A percentile compares a stretch with the other conserved stretches of the same genome.
These are phyloP conservation scores for Sphaerobolus stellatus DNA, from an alignment of 1,284 basidiomycete genomes.

Conservation along the genomic window DNA sequence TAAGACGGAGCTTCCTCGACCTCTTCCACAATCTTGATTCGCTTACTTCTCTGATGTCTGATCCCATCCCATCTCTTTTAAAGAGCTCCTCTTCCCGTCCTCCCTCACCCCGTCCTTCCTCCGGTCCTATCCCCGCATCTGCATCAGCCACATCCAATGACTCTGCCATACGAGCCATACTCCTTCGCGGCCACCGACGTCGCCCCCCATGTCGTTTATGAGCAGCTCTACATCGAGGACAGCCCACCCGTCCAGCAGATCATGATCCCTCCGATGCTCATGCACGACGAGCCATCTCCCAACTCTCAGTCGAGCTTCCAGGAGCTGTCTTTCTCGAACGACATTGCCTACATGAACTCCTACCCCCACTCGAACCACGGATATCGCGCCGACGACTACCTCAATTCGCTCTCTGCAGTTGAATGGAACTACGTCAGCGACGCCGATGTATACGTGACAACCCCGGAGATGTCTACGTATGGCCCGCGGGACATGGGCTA, in stretches of 20 bases:
- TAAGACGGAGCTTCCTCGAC: no score
- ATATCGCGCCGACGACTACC: neutral
- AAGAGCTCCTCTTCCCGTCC: neutral
- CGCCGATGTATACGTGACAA: neutral
- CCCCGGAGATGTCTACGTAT: slow-evolving; percentile 2
- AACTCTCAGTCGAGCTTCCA: no score
- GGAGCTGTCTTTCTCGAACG: neutral
- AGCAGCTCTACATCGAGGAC: no score
- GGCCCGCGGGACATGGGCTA: neutral
- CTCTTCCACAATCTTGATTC: no score
- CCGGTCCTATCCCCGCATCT: no score
- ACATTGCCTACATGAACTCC: no score
- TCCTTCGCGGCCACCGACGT: neutral
- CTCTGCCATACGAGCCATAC: slow-evolving; percentile 3
- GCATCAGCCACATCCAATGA: no score
- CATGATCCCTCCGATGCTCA: neutral
- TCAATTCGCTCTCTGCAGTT: neutral
- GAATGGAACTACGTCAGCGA: slow-evolving; percentile 1
- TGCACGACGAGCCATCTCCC: slow-evolving; percentile 1
- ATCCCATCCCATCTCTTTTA: neutral
- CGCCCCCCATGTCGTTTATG: neutral
- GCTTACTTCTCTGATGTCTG: slow-evolving; percentile 4
- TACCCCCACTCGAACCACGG: neutral
- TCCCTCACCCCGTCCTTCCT: neutral
- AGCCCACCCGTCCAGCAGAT: neutral